These are phyloP conservation scores for Colletotrichum camelliae DNA, from an alignment of 2,329 filamentous ascomycete species.

Conservation along the genomic window DNA sequence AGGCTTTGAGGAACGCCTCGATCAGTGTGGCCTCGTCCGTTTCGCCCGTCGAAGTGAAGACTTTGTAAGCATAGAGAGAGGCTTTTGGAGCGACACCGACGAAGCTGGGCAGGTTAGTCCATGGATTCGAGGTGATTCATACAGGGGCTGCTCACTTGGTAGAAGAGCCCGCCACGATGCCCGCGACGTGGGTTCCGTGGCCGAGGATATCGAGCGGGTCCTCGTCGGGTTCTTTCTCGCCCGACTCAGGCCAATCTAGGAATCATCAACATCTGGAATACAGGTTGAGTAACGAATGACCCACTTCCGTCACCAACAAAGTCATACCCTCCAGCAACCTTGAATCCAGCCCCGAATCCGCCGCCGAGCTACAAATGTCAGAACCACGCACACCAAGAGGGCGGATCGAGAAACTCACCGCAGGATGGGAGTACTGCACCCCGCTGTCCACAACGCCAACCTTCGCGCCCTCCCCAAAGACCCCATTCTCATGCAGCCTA, in stretches of 20 bases:
- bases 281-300: constrained; percentile 10
- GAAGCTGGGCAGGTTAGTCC: background rate
- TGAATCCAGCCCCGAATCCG: constrained; percentile 50
- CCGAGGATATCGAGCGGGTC: constrained; percentile 6
- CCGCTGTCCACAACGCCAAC: constrained; percentile 45
- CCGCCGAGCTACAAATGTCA: constrained; percentile 42
- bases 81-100: constrained; percentile 34
- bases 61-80: constrained; percentile 31
- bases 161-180: constrained; percentile 33
- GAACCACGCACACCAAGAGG: background rate
- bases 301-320: constrained; percentile 42
- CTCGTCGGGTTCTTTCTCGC: background rate
- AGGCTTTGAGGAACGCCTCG: constrained; percentile 39
- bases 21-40: constrained; percentile 42
- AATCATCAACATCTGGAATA: constrained; percentile 22
- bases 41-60: constrained; percentile 23
- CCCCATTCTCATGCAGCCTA: constrained; percentile 38
- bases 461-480: constrained; percentile 40
- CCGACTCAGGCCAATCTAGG: constrained; percentile 30
- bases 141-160: background rate
- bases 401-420: constrained; percentile 27
- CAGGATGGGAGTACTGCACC: constrained; percentile 42
- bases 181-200: constrained; percentile 40
- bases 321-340: constrained; percentile 49
- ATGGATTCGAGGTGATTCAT: background rate